Conservation (phyloP, 2,329 filamentous ascomycete genomes). For the Colletotrichum sp. region DNA sequence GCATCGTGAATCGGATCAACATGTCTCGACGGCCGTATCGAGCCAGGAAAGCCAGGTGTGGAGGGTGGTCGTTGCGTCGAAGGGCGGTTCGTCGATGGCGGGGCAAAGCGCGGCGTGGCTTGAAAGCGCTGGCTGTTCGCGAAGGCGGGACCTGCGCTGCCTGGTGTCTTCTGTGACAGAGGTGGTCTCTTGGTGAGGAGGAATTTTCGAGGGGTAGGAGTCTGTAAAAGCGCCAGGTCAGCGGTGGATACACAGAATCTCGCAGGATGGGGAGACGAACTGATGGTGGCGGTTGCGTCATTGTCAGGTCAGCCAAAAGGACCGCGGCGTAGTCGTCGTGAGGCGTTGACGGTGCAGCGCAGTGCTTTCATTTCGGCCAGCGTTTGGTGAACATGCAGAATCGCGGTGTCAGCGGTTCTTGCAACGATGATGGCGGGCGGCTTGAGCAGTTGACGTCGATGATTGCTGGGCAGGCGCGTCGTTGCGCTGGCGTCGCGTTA, state of each 20-base stretch:
- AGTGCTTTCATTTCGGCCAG: not conserved
- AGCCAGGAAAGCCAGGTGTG: conserved; percentile 7
- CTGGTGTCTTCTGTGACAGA: conserved; percentile 34
- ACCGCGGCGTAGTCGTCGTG: conserved; percentile 3
- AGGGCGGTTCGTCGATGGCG: conserved; percentile 30
- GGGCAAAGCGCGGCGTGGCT: conserved; percentile 43
- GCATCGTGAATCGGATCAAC: conserved; percentile 11
- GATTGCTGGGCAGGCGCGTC: not conserved
- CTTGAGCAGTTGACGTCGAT: not conserved
- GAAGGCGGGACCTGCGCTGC: conserved; percentile 5
- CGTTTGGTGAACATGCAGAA: not conserved
- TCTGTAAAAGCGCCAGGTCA: conserved; percentile 27
- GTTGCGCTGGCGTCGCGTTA: not conserved
- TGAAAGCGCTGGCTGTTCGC: conserved; percentile 35
- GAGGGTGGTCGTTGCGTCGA: conserved; percentile 26
- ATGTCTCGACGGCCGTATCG: conserved; percentile 28
- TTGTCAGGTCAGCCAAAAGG: conserved; percentile 12
- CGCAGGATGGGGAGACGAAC: not conserved
- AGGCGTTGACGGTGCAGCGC: not conserved
- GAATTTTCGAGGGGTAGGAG: conserved; percentile 44
- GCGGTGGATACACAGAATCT: not conserved
- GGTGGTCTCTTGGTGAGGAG: conserved; percentile 38
- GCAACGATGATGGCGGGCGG: not conserved
- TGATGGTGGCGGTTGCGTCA: conserved; percentile 21
- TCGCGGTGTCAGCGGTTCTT: not conserved